phyloP scores from a whole-genome alignment of 208 protist genomes.

The Leishmania lainsoni region DNA sequence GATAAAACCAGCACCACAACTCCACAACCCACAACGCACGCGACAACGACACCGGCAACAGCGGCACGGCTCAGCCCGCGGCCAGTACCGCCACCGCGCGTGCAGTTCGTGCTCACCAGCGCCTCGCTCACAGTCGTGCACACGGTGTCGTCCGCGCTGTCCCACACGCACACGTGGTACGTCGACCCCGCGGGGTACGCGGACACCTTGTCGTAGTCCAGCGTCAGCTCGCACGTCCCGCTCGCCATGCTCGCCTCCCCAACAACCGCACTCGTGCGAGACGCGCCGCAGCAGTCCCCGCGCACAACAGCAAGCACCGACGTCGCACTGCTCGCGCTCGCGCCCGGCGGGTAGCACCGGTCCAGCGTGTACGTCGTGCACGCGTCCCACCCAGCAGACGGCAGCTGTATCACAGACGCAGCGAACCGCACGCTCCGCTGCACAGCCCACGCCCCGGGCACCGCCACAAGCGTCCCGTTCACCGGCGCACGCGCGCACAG shows the following conservation, averaged over 20 bases:
- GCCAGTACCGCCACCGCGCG: constrained; percentile 8
- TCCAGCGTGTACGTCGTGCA: constrained; percentile 30
- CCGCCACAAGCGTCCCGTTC: constrained; percentile 45
- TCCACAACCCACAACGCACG: constrained; percentile 34
- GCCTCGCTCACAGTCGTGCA: constrained; percentile 52
- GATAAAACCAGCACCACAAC: constrained; percentile 11
- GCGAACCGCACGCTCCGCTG: constrained; percentile 25
- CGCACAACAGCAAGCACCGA: constrained; percentile 42
- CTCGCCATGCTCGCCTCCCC: constrained; percentile 18
- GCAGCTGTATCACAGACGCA: constrained; percentile 32
- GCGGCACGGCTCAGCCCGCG: constrained; percentile 28
- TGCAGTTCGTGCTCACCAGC: constrained; percentile 36
- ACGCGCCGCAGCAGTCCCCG: constrained; percentile 53
- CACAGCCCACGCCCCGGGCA: constrained; percentile 26
- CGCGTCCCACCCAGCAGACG: constrained; percentile 36
- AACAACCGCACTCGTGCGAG: constrained; percentile 22
- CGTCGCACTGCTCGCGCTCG: constrained; percentile 10
- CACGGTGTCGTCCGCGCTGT: constrained; percentile 40
- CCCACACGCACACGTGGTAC: constrained; percentile 65
- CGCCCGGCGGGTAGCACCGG: constrained; percentile 41
- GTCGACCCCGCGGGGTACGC: constrained; percentile 31
- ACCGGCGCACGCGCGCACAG: constrained; percentile 55
- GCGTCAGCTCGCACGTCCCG: constrained; percentile 40
- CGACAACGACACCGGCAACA: constrained; percentile 45
- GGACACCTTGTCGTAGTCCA: constrained; percentile 25